Base-by-base conservation (phyloP, 768 basidiomycete genomes). In the Russula olivacea region DNA sequence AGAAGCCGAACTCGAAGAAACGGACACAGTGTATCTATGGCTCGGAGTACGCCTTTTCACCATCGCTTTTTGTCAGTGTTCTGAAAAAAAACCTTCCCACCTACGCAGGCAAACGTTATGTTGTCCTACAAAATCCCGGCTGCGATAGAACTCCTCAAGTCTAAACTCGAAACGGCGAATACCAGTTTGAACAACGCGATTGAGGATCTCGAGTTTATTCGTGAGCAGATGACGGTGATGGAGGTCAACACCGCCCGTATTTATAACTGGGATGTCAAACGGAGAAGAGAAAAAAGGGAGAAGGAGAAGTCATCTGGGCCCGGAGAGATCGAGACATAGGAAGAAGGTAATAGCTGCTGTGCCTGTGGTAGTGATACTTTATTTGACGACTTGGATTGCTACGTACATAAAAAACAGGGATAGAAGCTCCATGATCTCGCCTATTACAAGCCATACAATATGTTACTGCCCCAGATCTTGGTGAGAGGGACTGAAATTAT, bases 161-260 rank as follows among this genome's bases (percentile, higher is more conserved):
- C 83, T 28, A 98, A 98, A 74, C 83, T 95, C 32, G 74, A 77
- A 0, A 78, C 81, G 0, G 95, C 95, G 0, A 82, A 91, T 70
- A 76, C 75, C 14, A 83, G 79, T 60, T 75, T 96, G 55, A 70
- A 77, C 30, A 85, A 86, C 71, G 85, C 88, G 0, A 78, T 87
- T 48, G 92, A 95, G 69, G 97, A 98, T 72, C 78, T 97, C 23
- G 93, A 94, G 71, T 99, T 91, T 72, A 75, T 98, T 63, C 79
- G 93, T 56, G 97, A 98, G 71, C 97, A 99, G 73, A 80, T 94
- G 57, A 98, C 97, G 5, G 84, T 97, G 11, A 97, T 98, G 91
- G 95, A 99, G 71, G 84, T 85, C 45, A 98, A 98, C 71, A 94
- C 91, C 14, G 96, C 96, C 6, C 80, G 96, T 41, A 88, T 96